These are phyloP conservation scores for Parathielavia hyrcaniae DNA, from an alignment of 495 filamentous ascomycete species.

Conservation along the genomic window DNA sequence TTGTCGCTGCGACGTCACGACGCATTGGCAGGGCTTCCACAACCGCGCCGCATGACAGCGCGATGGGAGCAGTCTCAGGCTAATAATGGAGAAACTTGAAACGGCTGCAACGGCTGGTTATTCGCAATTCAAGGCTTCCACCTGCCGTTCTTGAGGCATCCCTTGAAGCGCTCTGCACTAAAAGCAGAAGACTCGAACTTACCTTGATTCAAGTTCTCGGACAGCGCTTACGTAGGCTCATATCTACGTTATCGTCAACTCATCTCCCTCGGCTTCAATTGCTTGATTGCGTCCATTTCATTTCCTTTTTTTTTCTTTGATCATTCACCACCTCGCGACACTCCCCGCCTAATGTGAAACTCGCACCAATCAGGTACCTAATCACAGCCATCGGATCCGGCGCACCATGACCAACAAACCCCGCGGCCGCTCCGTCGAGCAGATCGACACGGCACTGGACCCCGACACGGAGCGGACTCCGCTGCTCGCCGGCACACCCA, in stretches of 20 bases:
- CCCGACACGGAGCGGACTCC: constrained; percentile 15
- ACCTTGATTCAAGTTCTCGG: no score
- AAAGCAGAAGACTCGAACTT: no score
- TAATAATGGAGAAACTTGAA: neutral
- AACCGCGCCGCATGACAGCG: constrained; percentile 1
- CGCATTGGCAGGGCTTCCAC: neutral
- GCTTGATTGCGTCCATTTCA: neutral
- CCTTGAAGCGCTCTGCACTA: no score
- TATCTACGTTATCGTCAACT: neutral
- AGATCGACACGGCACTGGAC: neutral
- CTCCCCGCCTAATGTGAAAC: neutral
- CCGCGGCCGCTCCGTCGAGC: neutral
- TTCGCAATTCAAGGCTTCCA: neutral
- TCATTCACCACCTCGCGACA: neutral
- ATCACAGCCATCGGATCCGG: neutral
- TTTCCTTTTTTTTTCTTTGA: neutral
- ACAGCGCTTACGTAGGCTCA: neutral
- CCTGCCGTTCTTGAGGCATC: constrained; percentile 8
- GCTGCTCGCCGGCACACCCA: constrained; percentile 14
- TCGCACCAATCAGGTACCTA: neutral
- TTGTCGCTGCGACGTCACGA: neutral
- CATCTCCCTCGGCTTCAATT: neutral
- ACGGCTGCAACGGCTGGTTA: neutral
- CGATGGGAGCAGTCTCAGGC: neutral
- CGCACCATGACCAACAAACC: neutral